Conservation (phyloP, 176 grass and related monocot genomes). For the Zea luxurians region DNA sequence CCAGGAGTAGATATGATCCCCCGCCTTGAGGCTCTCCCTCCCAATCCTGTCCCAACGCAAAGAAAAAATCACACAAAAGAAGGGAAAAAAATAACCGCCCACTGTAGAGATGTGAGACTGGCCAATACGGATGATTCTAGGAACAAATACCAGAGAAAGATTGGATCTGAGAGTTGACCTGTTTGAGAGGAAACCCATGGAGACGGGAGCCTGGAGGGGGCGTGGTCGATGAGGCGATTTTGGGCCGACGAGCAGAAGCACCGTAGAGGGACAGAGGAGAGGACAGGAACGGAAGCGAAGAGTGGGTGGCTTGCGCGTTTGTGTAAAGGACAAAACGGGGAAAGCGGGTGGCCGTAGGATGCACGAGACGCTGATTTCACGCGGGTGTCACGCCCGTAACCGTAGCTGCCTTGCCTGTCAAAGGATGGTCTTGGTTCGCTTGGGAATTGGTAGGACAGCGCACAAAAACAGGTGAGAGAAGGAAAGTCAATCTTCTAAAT, state of each 20-base stretch:
- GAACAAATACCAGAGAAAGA: neutral
- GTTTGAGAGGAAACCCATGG: constrained; percentile 61
- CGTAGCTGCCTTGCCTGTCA: neutral
- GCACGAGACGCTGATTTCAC: neutral
- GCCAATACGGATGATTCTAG: too few relatives aligned
- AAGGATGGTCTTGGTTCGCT: too few relatives aligned
- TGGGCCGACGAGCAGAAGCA: neutral
- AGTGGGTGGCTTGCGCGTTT: neutral
- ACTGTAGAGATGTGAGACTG: neutral
- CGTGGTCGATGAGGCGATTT: neutral
- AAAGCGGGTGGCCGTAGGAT: constrained; percentile 29
- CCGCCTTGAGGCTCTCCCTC: constrained; percentile 67
- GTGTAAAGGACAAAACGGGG: neutral
- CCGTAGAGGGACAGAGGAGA: neutral
- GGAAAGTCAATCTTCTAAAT: too few relatives aligned
- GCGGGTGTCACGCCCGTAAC: constrained; percentile 5
- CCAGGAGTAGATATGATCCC: constrained; percentile 89
- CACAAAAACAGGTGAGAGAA: too few relatives aligned
- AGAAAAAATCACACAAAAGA: neutral
- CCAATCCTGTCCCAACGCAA: constrained; percentile 41
- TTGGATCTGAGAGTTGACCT: constrained; percentile 28
- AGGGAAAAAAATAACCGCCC: neutral
- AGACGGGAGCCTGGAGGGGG: constrained; percentile 1
- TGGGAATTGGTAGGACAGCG: neutral
- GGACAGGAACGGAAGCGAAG: constrained; percentile 16